Conservation (phyloP, 495 filamentous ascomycete species). For the Talaromyces proteolyticus region DNA sequence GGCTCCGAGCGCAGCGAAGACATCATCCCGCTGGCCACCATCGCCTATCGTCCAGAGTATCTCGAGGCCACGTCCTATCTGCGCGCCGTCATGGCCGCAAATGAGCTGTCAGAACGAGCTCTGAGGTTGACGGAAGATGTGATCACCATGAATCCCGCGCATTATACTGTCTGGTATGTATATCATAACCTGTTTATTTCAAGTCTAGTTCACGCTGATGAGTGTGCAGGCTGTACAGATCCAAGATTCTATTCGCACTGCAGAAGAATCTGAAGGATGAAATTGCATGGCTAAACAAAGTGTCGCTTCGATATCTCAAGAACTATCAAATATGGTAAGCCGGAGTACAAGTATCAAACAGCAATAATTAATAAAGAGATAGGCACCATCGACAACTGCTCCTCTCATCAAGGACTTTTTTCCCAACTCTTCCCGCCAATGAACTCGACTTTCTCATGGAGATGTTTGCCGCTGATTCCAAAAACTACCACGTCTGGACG, state of each 20-base stretch:
- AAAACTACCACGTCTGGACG: constrained; percentile 98
- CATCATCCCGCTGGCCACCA: constrained; percentile 71
- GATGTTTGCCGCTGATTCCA: constrained; percentile 82
- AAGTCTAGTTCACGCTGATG: background rate
- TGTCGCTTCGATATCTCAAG: constrained; percentile 79
- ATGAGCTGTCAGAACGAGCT: constrained; percentile 75
- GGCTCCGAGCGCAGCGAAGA: constrained; percentile 44
- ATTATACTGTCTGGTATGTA: constrained; percentile 90
- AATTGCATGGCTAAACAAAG: constrained; percentile 74
- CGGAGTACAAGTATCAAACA: background rate
- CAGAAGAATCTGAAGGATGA: constrained; percentile 63
- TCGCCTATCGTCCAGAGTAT: constrained; percentile 83
- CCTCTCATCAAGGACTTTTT: constrained; percentile 50
- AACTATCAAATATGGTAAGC: constrained; percentile 92
- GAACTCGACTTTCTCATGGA: constrained; percentile 70
- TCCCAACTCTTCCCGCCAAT: constrained; percentile 47
- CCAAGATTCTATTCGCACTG: constrained; percentile 64
- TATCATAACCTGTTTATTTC: background rate
- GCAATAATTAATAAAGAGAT: background rate
- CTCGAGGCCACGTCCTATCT: constrained; percentile 85
- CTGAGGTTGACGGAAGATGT: constrained; percentile 82
- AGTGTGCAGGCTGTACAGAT: constrained; percentile 83
- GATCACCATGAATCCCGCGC: constrained; percentile 87
- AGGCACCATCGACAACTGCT: constrained; percentile 89
- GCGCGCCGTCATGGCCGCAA: constrained; percentile 82